Percentiles rank a stretch among this genome's conserved stretches.
Evolutionary conservation across 345 rosid species (phyloP).

Genomic region (Arabidopsis suecica): DNA sequence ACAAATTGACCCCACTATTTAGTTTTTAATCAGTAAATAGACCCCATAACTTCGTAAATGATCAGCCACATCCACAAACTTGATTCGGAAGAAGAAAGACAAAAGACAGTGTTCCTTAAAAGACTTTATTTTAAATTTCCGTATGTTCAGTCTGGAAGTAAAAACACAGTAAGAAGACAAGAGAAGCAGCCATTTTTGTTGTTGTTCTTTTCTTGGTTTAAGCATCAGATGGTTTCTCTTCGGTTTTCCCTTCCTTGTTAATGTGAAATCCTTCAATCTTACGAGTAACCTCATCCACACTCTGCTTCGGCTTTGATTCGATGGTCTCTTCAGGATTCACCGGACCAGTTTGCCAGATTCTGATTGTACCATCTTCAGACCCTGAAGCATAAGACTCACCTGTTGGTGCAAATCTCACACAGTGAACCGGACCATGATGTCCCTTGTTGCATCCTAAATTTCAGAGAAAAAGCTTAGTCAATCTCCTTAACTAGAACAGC

Average conservation of each 20-base stretch:
- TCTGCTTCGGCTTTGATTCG: conserved; percentile 38
- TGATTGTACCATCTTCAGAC: conserved; percentile 84
- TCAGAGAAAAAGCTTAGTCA: neutral
- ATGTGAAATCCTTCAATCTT: conserved; percentile 50
- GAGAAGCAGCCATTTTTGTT: neutral
- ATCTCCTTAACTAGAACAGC: neutral
- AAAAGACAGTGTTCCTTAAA: neutral
- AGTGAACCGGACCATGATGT: conserved; percentile 95
- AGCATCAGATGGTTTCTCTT: conserved; percentile 26
- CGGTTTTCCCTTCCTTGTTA: conserved; percentile 43
- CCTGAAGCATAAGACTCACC: conserved; percentile 96
- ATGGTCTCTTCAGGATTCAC: conserved; percentile 43
- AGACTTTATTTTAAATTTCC: conserved; percentile 9
- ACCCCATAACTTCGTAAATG: neutral
- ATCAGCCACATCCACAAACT: neutral
- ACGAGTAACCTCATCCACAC: conserved; percentile 42
- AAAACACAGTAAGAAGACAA: conserved; percentile 14
- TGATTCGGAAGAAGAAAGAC: neutral
- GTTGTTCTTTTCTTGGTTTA: neutral
- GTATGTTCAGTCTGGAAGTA: conserved; percentile 7
- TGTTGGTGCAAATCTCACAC: conserved; percentile 85
- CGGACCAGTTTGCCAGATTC: conserved; percentile 62
- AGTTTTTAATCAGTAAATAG: neutral
- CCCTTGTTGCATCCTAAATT: conserved; percentile 88
- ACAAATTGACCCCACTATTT: conserved; percentile 2